phyloP scores from a whole-genome alignment of 176 grass and related monocot species.

The Melocanna baccifera region DNA sequence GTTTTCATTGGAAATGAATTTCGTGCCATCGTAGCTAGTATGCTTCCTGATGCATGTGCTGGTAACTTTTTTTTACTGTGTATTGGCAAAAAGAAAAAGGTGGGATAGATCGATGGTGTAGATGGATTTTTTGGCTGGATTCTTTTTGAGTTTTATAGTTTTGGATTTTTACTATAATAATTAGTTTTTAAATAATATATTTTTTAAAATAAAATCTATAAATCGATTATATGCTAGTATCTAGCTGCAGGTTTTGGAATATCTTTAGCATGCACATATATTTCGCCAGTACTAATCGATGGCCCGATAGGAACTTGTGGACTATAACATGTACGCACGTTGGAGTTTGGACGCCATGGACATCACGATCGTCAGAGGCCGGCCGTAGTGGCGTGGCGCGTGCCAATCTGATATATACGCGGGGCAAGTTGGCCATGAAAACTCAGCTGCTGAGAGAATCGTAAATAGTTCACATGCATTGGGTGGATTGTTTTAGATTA shows the following conservation, averaged over 20 bases:
- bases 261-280: constrained; percentile 17
- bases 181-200: too few species aligned
- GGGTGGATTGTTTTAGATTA: too few species aligned
- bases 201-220: too few species aligned
- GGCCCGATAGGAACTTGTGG: constrained; percentile 16
- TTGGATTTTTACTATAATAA: too few species aligned
- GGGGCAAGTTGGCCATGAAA: not conserved
- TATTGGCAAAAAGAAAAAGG: constrained; percentile 14
- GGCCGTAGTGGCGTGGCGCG: constrained; percentile 8
- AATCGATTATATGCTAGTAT: not conserved
- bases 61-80: constrained; percentile 21
- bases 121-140: constrained; percentile 31
- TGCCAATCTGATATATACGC: not conserved
- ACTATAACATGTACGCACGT: not conserved
- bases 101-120: constrained; percentile 7
- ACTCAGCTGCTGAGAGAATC: not conserved
- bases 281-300: not conserved
- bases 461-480: not conserved
- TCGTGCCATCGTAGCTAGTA: not conserved
- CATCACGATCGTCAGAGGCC: constrained; percentile 11
- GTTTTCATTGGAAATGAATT: not conserved
- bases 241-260: constrained; percentile 8
- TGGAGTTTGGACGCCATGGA: constrained; percentile 9
- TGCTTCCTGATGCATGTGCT: not conserved
- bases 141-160: too few species aligned